phyloP scores from a whole-genome alignment of 192 early-diverging fungal species.

The Dissophora ornata region DNA sequence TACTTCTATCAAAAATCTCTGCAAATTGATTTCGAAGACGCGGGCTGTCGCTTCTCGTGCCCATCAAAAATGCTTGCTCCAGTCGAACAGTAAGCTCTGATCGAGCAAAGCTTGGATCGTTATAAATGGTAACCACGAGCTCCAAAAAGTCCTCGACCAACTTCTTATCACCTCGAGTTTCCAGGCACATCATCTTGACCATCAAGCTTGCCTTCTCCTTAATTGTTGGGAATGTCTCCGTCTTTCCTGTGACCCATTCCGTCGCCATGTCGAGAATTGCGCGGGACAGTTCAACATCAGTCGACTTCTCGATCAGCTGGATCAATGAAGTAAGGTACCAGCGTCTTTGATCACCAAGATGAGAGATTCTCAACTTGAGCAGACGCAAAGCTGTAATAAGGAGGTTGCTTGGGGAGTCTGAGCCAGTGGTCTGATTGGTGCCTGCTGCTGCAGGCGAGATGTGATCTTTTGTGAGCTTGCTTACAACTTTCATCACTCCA shows the following conservation, averaged over 20 bases:
- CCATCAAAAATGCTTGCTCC: slow-evolving; percentile 95
- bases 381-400: slow-evolving; percentile 66
- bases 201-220: slow-evolving; percentile 97
- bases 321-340: slow-evolving; percentile 84
- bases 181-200: slow-evolving; percentile 90
- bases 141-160: slow-evolving; percentile 88
- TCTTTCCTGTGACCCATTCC: slow-evolving; percentile 85
- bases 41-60: slow-evolving; percentile 85
- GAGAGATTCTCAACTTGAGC: slow-evolving; percentile 69
- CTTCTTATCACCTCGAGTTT: slow-evolving; percentile 72
- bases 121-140: slow-evolving; percentile 94
- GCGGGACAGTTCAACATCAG: slow-evolving; percentile 76
- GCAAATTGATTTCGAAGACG: slow-evolving; percentile 83
- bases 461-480: slow-evolving; percentile 89
- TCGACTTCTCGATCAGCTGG: slow-evolving; percentile 87
- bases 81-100: slow-evolving; percentile 93
- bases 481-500: slow-evolving; percentile 84
- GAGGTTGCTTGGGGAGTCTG: slow-evolving; percentile 63
- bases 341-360: slow-evolving; percentile 87
- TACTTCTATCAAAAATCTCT: slow-evolving; percentile 83
- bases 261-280: slow-evolving; percentile 85
- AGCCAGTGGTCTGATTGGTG: slow-evolving; percentile 44
- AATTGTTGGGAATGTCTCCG: slow-evolving; percentile 92
- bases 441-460: slow-evolving; percentile 57
- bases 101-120: slow-evolving; percentile 79